These are phyloP conservation scores for Rhodotorula mucilaginosa DNA, from an alignment of 1,284 basidiomycete species.

Conservation along the genomic window DNA sequence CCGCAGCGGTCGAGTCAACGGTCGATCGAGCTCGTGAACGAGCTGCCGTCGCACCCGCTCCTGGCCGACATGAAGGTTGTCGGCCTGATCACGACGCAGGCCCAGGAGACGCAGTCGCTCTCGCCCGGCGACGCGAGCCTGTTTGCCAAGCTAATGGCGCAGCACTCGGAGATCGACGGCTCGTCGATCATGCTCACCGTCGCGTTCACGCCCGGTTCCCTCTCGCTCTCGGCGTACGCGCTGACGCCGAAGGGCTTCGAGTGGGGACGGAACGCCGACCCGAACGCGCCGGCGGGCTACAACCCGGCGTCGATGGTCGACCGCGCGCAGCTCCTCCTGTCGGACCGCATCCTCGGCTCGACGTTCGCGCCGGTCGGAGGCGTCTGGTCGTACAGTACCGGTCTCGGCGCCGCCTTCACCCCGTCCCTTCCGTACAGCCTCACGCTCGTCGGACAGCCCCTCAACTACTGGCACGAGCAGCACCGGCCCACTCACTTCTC, in stretches of 20 bases:
- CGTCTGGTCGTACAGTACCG: slow-evolving; percentile 69
- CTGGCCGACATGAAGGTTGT: slow-evolving; percentile 52
- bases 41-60: slow-evolving; percentile 51
- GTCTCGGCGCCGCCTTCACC: slow-evolving; percentile 87
- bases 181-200: slow-evolving; percentile 90
- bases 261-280: slow-evolving; percentile 79
- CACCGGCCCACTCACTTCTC: slow-evolving; percentile 34
- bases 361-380: slow-evolving; percentile 56
- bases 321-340: slow-evolving; percentile 88
- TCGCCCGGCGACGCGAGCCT: slow-evolving; percentile 92
- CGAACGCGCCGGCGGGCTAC: slow-evolving; percentile 61
- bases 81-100: slow-evolving; percentile 53
- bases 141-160: slow-evolving; percentile 94
- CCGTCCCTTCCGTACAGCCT: slow-evolving; percentile 79
- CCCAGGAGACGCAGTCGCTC: slow-evolving; percentile 55
- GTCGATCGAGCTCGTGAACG: slow-evolving; percentile 79
- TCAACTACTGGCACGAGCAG: slow-evolving; percentile 72
- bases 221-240: slow-evolving; percentile 89
- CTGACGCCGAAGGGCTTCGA: slow-evolving; percentile 85
- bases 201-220: slow-evolving; percentile 96
- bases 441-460: slow-evolving; percentile 77
- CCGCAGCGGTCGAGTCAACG: slow-evolving; percentile 90
- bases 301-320: slow-evolving; percentile 93
- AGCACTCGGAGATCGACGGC: slow-evolving; percentile 91
- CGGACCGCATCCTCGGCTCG: slow-evolving; percentile 68